These are phyloP conservation scores for Solanum tacnaense DNA, from an alignment of 257 asterid genomes.

Conservation along the genomic window DNA sequence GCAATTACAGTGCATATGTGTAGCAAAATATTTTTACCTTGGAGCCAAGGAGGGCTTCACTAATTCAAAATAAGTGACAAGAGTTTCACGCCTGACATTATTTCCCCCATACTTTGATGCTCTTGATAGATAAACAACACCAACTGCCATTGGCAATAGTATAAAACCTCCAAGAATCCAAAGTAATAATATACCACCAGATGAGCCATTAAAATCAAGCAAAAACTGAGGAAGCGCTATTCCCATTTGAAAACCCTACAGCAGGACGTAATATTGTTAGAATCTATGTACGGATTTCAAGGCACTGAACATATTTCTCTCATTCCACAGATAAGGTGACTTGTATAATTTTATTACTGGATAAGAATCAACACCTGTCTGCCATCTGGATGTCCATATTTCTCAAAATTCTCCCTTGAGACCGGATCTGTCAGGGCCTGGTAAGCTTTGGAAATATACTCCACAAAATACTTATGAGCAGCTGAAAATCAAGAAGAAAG, in stretches of 20 bases:
- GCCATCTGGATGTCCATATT: conserved; percentile 98
- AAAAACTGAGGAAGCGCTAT: conserved; percentile 89
- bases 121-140: conserved; percentile 62
- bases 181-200: conserved; percentile 60
- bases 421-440: conserved; percentile 95
- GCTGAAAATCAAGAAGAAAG: conserved; percentile 38
- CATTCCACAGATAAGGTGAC: neutral
- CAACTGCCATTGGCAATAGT: conserved; percentile 67
- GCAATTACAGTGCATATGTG: neutral
- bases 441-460: conserved; percentile 85
- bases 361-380: conserved; percentile 58
- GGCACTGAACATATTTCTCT: neutral
- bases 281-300: neutral
- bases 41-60: conserved; percentile 87
- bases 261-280: conserved; percentile 7
- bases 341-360: neutral
- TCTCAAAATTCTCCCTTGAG: conserved; percentile 86
- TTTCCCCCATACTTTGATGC: conserved; percentile 75
- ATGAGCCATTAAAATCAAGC: conserved; percentile 62
- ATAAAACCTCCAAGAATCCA: conserved; percentile 66
- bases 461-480: conserved; percentile 82
- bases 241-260: conserved; percentile 92
- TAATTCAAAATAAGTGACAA: conserved; percentile 56
- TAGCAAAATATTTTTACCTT: conserved; percentile 26
- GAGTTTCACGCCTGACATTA: conserved; percentile 64